phyloP scores from a whole-genome alignment of 306 rosid genomes.

The Comarum palustre region DNA sequence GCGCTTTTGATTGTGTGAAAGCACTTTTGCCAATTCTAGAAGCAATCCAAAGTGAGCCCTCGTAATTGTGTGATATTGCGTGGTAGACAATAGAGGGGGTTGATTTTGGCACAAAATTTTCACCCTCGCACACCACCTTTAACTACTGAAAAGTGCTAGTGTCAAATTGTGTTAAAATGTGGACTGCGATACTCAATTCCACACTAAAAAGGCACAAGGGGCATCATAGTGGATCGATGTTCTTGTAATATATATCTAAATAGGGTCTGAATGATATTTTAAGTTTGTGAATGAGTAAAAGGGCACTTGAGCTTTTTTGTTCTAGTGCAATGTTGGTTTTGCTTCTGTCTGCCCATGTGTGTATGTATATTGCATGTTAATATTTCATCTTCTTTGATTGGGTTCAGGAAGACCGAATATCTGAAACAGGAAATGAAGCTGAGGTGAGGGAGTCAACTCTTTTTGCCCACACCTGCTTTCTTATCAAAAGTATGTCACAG shows the following conservation, averaged over 20 bases:
- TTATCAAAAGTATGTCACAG: conserved; percentile 74
- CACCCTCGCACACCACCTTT: neutral
- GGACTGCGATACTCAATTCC: neutral
- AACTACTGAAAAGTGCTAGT: neutral
- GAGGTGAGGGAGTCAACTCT: conserved; percentile 75
- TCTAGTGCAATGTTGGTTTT: neutral
- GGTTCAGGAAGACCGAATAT: conserved; percentile 82
- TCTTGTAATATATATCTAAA: neutral
- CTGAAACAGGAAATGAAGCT: conserved; percentile 84
- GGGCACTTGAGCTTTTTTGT: neutral
- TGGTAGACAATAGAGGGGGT: neutral
- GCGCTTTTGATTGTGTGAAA: neutral
- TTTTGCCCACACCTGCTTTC: conserved; percentile 74
- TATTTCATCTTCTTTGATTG: conserved; percentile 34
- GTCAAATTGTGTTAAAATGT: neutral
- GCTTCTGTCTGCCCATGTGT: neutral
- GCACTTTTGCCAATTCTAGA: neutral
- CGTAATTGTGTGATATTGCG: neutral
- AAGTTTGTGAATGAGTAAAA: neutral
- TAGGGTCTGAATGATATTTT: neutral
- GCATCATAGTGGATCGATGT: neutral
- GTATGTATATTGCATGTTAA: neutral
- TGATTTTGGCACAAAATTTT: neutral
- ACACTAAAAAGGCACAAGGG: neutral
- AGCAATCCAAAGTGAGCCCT: neutral